phyloP scores from a whole-genome alignment of 1,284 basidiomycete species.

The Takashimella tepidaria region DNA sequence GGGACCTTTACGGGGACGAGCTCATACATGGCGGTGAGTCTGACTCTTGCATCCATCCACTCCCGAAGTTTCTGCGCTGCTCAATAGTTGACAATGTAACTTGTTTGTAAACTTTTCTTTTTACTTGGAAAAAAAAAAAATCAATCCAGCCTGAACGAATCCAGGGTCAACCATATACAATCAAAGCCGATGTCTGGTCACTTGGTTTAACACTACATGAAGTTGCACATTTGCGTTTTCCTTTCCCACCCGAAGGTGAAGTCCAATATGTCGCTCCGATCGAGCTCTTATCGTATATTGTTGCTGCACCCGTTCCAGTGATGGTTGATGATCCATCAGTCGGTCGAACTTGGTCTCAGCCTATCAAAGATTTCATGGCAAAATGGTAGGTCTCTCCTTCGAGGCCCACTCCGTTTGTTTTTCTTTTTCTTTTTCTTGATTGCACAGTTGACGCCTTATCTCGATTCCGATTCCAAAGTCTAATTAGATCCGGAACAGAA shows the following conservation, averaged over 20 bases:
- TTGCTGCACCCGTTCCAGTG: conserved; percentile 74
- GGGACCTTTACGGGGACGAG: conserved; percentile 95
- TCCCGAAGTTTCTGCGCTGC: too few relatives aligned
- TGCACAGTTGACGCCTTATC: background rate
- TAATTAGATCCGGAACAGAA: conserved; percentile 49
- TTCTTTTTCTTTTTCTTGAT: too few relatives aligned
- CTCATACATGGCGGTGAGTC: conserved; percentile 92
- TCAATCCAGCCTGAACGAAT: conserved; percentile 86
- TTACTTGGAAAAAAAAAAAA: too few relatives aligned
- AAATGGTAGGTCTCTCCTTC: conserved; percentile 71
- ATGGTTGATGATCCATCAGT: conserved; percentile 56
- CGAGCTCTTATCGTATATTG: conserved; percentile 89
- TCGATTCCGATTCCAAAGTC: conserved; percentile 12
- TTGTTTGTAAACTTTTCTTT: too few relatives aligned
- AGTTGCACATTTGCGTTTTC: conserved; percentile 85
- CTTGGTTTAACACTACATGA: conserved; percentile 89
- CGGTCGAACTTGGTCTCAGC: conserved; percentile 65
- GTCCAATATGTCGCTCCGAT: conserved; percentile 68
- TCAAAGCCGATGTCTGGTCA: conserved; percentile 97
- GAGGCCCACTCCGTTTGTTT: too few relatives aligned
- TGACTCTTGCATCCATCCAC: too few relatives aligned
- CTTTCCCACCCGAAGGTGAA: conserved; percentile 78
- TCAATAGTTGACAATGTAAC: too few relatives aligned
- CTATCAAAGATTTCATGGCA: conserved; percentile 90
- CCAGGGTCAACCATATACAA: conserved; percentile 80